Evolutionary conservation across 179 eudicot genomes (phyloP), one percentile per base, ranked within the genome.

Genomic region (Silene noctiflora): DNA sequence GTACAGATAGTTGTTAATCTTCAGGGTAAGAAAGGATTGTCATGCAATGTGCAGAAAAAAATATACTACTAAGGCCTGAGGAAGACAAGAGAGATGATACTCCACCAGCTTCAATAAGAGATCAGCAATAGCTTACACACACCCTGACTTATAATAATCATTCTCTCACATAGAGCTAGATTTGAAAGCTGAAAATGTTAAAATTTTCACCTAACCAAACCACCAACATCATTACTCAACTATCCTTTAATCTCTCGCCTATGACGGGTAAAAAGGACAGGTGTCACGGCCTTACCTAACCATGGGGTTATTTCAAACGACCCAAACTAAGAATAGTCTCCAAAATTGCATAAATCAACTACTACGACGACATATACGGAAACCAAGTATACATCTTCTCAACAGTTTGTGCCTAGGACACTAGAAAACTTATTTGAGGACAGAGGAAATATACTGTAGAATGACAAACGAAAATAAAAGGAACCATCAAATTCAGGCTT

Each of bases 381-480:
- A 33, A 33, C 39, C 39, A 33, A 27, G 5, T 25, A 27, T 8
- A 53, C 42, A 53, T 27, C 62, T 51, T 25, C 62, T 27, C 10
- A 25, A 17, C 62, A 51, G 42, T 21, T 70, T 25, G 17, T 6
- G 39, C 20, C 62, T 10, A 17, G 17, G 1, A 42, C 74, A 51
- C 63, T 14, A 6, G 42, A 25, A 25, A 27, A 53, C 44, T 71
- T 16, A 56, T 31, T 13, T 19, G 65, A 66, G 73, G 4, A 70
- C 24, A 71, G 6, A 51, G 25, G 75, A 8, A 19, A 73, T 22
- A 55, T 59, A 31, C 53, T 11, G 62, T 71, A 29, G 55, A 58
- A 64, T 35, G 62, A 77, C 46, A 70, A 21, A 64, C 56, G 42
- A n/a, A 71, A 60, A 17, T 58, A 31, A 0, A 67, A 59, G 25